Base-by-base conservation (phyloP, 176 grass and related monocot genomes). In the Luzula sylvatica region DNA sequence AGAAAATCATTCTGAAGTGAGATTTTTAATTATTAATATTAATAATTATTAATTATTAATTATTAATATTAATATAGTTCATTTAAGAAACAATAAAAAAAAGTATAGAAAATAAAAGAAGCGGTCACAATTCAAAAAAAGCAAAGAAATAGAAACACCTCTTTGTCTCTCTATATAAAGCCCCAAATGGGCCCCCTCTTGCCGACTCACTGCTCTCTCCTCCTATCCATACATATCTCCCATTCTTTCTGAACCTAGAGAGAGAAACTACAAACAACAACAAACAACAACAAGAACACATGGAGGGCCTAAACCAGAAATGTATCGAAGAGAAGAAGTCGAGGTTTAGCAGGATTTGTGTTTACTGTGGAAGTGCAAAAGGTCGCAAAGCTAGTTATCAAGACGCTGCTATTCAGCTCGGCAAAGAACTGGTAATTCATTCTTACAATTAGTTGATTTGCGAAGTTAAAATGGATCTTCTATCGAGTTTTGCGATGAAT, bases 321-420 rank as follows among this genome's bases (percentile, higher is more conserved):
- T 29, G 68, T 14, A 65, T 50, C 35, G 72, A 55, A 50, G 72
- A 88, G 69, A 75, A 42, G 70, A 61, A 12, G 17, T 82, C 90
- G 47, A 70, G 83, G 58, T 98, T 98, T 53, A 51, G 68, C 0
- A 80, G 82, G 82, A 98, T 98, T 66, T 98, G 93, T 69, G 93
- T 98, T 46, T 98, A 80, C 72, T 98, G 93, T 59, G 93, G 93
- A 49, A 92, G 78, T 71, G 78, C 82, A 21, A 80, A 72, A 63
- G 93, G 93, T 5, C 81, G 52, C 11, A 98, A 92, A 55, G 3
- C 65, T 39, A 87, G 72, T 25, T 98, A 98, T 72, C 85, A 90
- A 73, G 61, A 87, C 32, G 93, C 93, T 39, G 86, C 86, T 41
- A 26, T 98, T 49, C 67, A 92, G 7, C 82, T 98, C 60, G 93